A percentile compares a stretch with the other conserved stretches of the same genome.
Conservation (phyloP, 345 rosid species). For the Brassica nigra region DNA sequence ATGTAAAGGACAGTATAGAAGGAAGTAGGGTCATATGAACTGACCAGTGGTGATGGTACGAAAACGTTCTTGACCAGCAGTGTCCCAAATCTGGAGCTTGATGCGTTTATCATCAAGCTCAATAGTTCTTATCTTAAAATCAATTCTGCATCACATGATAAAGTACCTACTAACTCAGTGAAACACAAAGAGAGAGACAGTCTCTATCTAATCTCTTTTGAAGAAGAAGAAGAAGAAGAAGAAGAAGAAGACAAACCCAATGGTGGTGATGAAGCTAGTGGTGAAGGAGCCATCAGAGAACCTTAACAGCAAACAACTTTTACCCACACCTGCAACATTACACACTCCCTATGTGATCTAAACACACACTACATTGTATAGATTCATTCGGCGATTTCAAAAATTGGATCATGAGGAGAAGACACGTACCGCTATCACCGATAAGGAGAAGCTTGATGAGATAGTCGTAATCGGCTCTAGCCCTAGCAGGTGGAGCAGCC, state of each 20-base stretch:
- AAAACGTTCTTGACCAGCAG: conserved; percentile 87
- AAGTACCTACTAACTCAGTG: neutral
- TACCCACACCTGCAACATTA: conserved; percentile 69
- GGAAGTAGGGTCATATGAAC: conserved; percentile 4
- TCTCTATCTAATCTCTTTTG: neutral
- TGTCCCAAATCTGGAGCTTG: conserved; percentile 80
- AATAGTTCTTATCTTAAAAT: conserved; percentile 80
- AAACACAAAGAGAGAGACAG: neutral
- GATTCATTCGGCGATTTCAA: neutral
- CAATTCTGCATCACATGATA: conserved; percentile 49
- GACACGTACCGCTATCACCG: conserved; percentile 69
- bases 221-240: neutral
- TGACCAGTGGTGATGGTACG: conserved; percentile 91
- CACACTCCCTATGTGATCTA: neutral
- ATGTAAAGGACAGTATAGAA: neutral
- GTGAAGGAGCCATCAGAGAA: conserved; percentile 97
- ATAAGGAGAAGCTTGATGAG: conserved; percentile 73
- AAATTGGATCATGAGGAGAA: neutral
- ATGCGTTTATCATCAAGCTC: conserved; percentile 78
- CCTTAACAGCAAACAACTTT: conserved; percentile 93
- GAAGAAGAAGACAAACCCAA: conserved; percentile 58
- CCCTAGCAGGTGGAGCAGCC: conserved; percentile 81
- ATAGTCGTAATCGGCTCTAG: conserved; percentile 78
- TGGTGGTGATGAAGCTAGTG: conserved; percentile 94
- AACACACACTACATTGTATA: neutral